Evolutionary conservation across 179 eudicot genomes (phyloP).

Genomic region (Silene noctiflora): DNA sequence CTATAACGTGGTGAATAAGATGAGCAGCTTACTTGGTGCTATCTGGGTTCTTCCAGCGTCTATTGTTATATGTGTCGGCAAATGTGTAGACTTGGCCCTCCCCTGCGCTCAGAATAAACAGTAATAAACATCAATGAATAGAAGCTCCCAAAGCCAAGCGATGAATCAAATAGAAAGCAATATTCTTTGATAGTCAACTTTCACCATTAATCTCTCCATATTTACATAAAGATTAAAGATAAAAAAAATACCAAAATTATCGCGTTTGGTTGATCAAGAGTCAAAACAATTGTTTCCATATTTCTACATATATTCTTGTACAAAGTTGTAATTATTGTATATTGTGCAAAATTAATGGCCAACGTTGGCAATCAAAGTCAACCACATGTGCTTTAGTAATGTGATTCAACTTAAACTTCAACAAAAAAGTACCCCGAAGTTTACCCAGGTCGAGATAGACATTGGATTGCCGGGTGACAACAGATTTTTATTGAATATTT

Average conservation of each 20-base stretch:
- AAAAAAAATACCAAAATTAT: not conserved
- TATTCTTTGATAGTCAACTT: not conserved
- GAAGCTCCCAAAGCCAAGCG: not conserved
- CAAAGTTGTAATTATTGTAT: not conserved
- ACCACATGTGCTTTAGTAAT: too few relatives aligned
- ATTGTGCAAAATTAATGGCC: too few relatives aligned
- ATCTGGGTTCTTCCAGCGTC: constrained; percentile 99
- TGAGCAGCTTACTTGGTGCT: constrained; percentile 77
- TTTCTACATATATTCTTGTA: not conserved
- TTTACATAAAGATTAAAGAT: not conserved
- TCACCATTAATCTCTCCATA: too few relatives aligned
- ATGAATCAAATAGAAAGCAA: not conserved
- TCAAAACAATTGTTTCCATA: not conserved
- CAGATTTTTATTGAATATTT: too few relatives aligned
- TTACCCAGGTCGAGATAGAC: too few relatives aligned
- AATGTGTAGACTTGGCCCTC: constrained; percentile 72
- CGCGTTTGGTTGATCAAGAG: not conserved
- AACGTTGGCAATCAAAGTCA: too few relatives aligned
- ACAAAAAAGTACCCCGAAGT: too few relatives aligned
- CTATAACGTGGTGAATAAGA: not conserved
- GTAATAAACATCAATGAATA: constrained; percentile 8
- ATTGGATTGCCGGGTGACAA: too few relatives aligned
- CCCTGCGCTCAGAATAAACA: constrained; percentile 44
- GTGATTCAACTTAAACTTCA: too few relatives aligned
- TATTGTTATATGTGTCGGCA: constrained; percentile 79